Evolutionary conservation across 2,329 filamentous ascomycete species (phyloP).

Genomic region (Kalaharituber pfeilii): DNA sequence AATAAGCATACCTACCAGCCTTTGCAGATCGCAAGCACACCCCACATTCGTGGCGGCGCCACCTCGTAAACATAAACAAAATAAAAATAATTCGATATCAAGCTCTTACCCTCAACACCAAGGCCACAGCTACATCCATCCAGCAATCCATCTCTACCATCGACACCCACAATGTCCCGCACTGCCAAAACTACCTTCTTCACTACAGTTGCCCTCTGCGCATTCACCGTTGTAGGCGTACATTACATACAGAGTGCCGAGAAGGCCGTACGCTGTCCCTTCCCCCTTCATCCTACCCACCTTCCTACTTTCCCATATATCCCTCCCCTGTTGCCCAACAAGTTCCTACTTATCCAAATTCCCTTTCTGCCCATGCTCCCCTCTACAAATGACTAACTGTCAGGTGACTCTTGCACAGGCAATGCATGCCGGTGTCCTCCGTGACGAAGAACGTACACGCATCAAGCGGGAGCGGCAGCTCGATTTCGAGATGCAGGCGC

Average conservation of each 20-base stretch:
- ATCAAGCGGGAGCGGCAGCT: conserved; percentile 78
- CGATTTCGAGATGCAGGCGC: conserved; percentile 83
- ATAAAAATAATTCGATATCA: too few relatives aligned
- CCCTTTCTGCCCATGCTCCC: conserved; percentile 6
- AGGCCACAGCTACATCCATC: background rate
- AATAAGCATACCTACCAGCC: too few relatives aligned
- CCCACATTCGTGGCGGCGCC: background rate
- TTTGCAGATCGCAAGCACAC: background rate
- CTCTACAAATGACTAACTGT: conserved; percentile 12
- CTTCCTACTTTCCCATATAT: too few relatives aligned
- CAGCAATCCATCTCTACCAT: background rate
- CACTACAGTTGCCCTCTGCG: conserved; percentile 57
- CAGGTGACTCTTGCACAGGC: conserved; percentile 37
- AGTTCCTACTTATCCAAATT: conserved; percentile 6
- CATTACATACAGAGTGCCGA: conserved; percentile 79
- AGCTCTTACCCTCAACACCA: background rate
- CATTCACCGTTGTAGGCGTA: conserved; percentile 63
- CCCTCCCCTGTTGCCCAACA: too few relatives aligned
- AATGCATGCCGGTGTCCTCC: conserved; percentile 88
- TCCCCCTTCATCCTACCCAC: background rate
- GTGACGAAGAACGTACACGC: conserved; percentile 85
- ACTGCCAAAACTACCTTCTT: conserved; percentile 74
- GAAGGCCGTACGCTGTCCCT: conserved; percentile 46
- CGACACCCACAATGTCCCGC: conserved; percentile 51
- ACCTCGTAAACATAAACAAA: too few relatives aligned